These are phyloP conservation scores for Geotrichum fermentans DNA, from an alignment of 1,139 yeast species.

Conservation along the genomic window DNA sequence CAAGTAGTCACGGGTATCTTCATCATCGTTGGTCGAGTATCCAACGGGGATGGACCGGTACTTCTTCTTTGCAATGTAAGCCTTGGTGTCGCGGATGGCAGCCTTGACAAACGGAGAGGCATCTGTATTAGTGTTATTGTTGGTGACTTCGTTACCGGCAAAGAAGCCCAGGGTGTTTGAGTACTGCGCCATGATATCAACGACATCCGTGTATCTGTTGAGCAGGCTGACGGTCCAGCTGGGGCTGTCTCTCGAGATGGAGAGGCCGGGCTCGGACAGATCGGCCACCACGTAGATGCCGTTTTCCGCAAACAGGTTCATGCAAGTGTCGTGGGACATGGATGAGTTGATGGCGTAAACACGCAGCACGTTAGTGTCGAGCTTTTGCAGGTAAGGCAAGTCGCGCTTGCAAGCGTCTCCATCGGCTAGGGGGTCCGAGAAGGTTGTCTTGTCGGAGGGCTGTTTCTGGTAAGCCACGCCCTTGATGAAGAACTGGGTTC, in stretches of 20 bases:
- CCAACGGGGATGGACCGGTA: constrained; percentile 83
- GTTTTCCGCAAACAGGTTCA: constrained; percentile 83
- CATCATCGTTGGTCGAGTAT: constrained; percentile 93
- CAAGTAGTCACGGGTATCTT: constrained; percentile 46
- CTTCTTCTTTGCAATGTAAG: constrained; percentile 56
- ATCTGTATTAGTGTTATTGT: constrained; percentile 69
- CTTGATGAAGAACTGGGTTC: constrained; percentile 73
- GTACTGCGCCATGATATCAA: constrained; percentile 74
- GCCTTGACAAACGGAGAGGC: constrained; percentile 74
- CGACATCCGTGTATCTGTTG: constrained; percentile 51
- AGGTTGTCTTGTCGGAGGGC: constrained; percentile 51
- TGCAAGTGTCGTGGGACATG: constrained; percentile 78
- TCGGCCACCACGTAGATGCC: constrained; percentile 88
- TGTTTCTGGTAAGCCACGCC: constrained; percentile 83
- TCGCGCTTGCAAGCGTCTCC: constrained; percentile 68
- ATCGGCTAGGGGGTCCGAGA: constrained; percentile 74
- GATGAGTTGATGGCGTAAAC: constrained; percentile 83
- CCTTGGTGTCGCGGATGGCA: constrained; percentile 76
- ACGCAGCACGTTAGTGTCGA: constrained; percentile 79
- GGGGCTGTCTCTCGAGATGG: constrained; percentile 82
- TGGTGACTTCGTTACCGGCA: constrained; percentile 91
- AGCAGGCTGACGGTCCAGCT: constrained; percentile 51
- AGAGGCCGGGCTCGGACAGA: constrained; percentile 78
- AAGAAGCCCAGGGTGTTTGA: constrained; percentile 87
- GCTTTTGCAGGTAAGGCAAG: constrained; percentile 58